Percentiles rank a stretch among this genome's conserved stretches.
Evolutionary conservation across 345 rosid genomes (phyloP).

Genomic region (Gossypium ekmanianum): DNA sequence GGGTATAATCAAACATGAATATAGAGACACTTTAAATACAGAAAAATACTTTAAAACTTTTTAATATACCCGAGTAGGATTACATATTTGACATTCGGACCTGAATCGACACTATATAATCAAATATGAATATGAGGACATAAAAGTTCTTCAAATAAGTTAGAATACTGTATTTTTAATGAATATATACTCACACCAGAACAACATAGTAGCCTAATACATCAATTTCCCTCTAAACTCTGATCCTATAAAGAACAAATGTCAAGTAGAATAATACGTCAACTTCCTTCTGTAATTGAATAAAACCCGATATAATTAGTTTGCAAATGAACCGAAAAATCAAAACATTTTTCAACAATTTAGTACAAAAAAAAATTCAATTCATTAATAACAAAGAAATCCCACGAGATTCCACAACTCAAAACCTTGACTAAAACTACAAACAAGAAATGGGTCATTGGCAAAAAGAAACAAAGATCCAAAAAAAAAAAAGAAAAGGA

Average conservation of each 20-base stretch:
- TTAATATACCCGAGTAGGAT: no score
- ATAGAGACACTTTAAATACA: no score
- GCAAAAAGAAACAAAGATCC: neutral
- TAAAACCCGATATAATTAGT: neutral
- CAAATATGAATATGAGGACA: no score
- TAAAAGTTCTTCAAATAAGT: no score
- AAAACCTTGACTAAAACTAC: constrained; percentile 8
- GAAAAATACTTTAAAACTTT: no score
- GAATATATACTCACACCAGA: no score
- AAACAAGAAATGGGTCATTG: neutral
- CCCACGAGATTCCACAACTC: neutral
- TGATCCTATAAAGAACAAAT: neutral
- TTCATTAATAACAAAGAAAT: neutral
- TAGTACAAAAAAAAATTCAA: neutral
- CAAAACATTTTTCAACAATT: neutral
- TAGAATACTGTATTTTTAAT: no score
- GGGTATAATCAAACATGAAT: no score
- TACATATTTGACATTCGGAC: no score
- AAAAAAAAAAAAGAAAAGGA: neutral
- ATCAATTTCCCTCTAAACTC: neutral
- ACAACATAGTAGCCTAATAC: no score
- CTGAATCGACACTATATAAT: no score
- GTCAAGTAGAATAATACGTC: neutral
- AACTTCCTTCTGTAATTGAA: neutral
- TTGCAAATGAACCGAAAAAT: neutral